These are phyloP conservation scores for Thelonectria olida DNA, from an alignment of 2,329 filamentous ascomycete genomes.

Conservation along the genomic window DNA sequence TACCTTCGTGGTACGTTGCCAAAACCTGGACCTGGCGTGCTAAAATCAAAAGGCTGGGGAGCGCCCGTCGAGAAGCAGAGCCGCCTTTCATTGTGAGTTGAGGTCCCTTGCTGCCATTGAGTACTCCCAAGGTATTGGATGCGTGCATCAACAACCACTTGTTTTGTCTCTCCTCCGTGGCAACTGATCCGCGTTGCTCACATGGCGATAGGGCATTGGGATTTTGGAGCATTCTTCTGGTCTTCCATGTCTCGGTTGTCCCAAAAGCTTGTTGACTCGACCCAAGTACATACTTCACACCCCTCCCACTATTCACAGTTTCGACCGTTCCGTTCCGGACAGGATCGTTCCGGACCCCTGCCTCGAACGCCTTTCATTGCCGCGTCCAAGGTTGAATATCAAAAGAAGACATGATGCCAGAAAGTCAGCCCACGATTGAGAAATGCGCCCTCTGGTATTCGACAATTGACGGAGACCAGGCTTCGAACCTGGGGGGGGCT, in stretches of 20 bases:
- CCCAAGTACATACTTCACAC: neutral
- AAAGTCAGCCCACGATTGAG: conserved; percentile 39
- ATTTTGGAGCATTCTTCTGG: neutral
- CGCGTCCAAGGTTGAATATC: conserved; percentile 20
- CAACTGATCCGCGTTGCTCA: neutral
- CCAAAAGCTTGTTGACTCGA: neutral
- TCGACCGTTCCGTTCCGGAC: neutral
- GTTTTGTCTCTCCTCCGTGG: neutral
- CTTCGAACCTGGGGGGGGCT: conserved; percentile 5
- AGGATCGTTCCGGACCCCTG: conserved; percentile 3
- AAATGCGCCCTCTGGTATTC: conserved; percentile 31
- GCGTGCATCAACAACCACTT: conserved; percentile 2
- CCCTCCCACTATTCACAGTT: neutral
- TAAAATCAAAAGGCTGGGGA: conserved; percentile 15
- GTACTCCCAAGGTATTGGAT: conserved; percentile 9
- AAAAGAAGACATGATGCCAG: conserved; percentile 27
- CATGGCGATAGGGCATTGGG: neutral
- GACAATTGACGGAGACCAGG: conserved; percentile 21
- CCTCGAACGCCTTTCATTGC: conserved; percentile 17
- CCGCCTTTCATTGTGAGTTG: neutral
- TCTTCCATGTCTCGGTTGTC: neutral
- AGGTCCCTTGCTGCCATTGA: neutral
- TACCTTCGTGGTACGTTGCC: conserved; percentile 19
- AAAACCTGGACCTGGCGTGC: conserved; percentile 7
- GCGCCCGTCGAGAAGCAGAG: neutral